Base-by-base conservation (phyloP, 2,329 filamentous ascomycete species). In the Cercospora citrullina region DNA sequence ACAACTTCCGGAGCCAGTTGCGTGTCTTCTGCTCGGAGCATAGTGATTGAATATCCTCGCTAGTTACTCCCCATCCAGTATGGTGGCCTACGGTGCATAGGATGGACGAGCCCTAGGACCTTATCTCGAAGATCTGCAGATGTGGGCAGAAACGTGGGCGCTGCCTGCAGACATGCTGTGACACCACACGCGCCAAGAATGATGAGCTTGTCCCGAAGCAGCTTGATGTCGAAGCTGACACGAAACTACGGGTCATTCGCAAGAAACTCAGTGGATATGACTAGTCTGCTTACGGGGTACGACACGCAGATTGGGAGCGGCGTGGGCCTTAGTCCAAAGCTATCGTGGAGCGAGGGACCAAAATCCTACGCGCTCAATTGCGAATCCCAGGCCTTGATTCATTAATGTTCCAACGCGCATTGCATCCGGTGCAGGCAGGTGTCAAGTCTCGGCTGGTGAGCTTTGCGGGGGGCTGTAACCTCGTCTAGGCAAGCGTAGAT, bases 201-300 rank as follows among this genome's bases (percentile, higher is more conserved):
- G 36, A n/a, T 53, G 23, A 21, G 21, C 48, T 28, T 53, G 48
- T 12, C 23, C 48, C 14, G 10, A 28, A 53, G 18, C 48, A 53
- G 18, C 18, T 53, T 21, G 48, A 28, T 28, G 48, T 28, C 14
- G 14, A 21, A 53, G 10, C 48, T 53, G 48, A 53, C 48, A 53
- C 48, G 48, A 53, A 53, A 28, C 48, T 53, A 53, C 48, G 48
- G 48, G 48, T 53, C 48, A 53, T 53, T 53, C 23, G 48, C 48
- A 53, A 53, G 48, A 16, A 53, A 28, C 18, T 53, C 48, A 21
- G 48, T 53, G 16, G 9, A 53, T 14, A 26, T 18, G 18, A 18
- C 48, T 53, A 28, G 48, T 12, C 48, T 53, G 48, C 18, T 23
- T 53, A 53, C 16, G 36, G 16, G 14, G 5, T 16, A 3, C 36